Percentiles rank a stretch among this genome's conserved stretches.
phyloP scores from a whole-genome alignment of 2,329 filamentous ascomycete species.

The Xylaria multiplex region DNA sequence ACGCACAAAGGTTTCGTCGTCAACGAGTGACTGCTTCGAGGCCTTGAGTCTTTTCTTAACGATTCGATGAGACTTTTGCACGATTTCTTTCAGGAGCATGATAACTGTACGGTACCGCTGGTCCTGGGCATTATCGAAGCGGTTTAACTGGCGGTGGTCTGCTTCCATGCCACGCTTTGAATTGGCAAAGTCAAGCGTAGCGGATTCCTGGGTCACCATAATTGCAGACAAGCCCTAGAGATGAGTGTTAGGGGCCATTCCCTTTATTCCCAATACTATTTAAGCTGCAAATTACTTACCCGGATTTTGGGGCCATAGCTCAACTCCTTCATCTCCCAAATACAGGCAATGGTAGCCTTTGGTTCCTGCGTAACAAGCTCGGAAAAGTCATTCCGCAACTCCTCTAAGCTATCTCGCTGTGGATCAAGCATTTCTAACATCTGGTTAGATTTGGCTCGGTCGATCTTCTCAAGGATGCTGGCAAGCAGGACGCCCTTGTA shows the following conservation, averaged over 20 bases:
- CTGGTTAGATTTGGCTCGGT: background rate
- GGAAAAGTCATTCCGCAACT: conserved; percentile 10
- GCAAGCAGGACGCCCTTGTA: conserved; percentile 5
- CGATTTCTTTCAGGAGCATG: background rate
- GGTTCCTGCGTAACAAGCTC: background rate
- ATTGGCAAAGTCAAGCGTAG: background rate
- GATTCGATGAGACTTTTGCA: conserved; percentile 10
- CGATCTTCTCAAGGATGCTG: background rate
- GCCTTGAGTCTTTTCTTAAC: conserved; percentile 6
- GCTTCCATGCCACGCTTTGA: background rate
- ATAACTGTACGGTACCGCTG: background rate
- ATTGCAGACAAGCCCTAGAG: conserved; percentile 1
- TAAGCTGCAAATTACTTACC: background rate
- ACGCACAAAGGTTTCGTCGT: conserved; percentile 10
- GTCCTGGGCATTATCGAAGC: conserved; percentile 5
- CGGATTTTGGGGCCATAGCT: background rate
- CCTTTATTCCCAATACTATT: background rate
- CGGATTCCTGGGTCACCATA: background rate
- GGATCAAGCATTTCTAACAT: conserved; percentile 8
- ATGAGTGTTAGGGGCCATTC: background rate
- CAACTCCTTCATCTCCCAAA: conserved; percentile 5
- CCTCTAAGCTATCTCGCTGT: conserved; percentile 7
- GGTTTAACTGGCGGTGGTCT: conserved; percentile 9
- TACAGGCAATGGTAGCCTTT: conserved; percentile 6
- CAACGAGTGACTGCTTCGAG: conserved; percentile 14